A percentile compares a stretch with the other conserved stretches of the same genome.
phyloP scores from a whole-genome alignment of 2,329 filamentous ascomycete species.

The Parastagonospora avenae region DNA sequence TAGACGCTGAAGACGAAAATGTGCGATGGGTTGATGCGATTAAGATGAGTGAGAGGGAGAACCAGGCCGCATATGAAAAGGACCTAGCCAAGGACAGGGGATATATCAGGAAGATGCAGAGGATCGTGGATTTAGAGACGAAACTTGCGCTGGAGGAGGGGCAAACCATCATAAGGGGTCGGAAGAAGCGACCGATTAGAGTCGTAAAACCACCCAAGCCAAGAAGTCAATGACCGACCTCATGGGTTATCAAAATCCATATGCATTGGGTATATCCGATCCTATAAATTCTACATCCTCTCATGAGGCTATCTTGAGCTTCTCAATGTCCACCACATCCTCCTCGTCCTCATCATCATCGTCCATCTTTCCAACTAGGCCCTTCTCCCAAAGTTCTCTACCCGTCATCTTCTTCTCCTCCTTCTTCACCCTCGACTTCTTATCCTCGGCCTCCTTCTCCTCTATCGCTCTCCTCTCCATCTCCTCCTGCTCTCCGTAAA shows the following conservation, averaged over 20 bases:
- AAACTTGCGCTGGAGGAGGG: conserved; percentile 50
- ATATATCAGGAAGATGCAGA: conserved; percentile 51
- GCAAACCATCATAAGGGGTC: conserved; percentile 32
- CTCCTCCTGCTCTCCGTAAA: conserved; percentile 81
- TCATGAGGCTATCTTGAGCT: conserved; percentile 47
- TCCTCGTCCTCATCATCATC: conserved; percentile 69
- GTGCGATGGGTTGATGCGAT: conserved; percentile 41
- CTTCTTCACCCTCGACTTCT: conserved; percentile 55
- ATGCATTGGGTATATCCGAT: conserved; percentile 28
- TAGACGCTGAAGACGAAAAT: conserved; percentile 10
- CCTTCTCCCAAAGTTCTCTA: conserved; percentile 56
- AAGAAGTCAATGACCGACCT: neutral
- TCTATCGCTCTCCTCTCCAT: conserved; percentile 61
- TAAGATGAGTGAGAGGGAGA: conserved; percentile 18
- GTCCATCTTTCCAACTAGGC: conserved; percentile 62
- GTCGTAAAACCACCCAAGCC: conserved; percentile 18
- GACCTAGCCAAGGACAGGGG: conserved; percentile 32
- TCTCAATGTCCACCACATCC: conserved; percentile 54
- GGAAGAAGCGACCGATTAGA: conserved; percentile 29
- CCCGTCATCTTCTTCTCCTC: conserved; percentile 83
- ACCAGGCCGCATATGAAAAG: conserved; percentile 20
- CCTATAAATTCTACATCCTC: conserved; percentile 2
- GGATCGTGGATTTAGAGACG: conserved; percentile 56
- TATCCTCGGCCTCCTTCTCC: conserved; percentile 73
- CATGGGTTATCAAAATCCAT: neutral